These are phyloP conservation scores for Penicillium canescens DNA, from an alignment of 495 filamentous ascomycete genomes.

Conservation along the genomic window DNA sequence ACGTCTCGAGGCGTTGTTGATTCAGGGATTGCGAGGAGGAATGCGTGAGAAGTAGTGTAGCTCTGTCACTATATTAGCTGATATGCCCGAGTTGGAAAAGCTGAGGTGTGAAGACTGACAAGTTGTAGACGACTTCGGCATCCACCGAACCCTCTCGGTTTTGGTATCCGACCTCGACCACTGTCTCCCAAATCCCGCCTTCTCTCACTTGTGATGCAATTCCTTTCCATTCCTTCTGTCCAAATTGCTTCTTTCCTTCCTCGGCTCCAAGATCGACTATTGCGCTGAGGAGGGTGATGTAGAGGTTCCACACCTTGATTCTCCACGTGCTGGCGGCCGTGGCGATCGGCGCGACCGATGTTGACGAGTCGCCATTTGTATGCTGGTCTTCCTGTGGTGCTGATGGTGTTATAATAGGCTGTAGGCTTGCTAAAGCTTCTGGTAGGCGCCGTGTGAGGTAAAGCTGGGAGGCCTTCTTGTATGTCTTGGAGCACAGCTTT, in stretches of 20 bases:
- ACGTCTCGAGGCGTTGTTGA: constrained; percentile 86
- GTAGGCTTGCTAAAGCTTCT: constrained; percentile 79
- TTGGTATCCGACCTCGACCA: constrained; percentile 80
- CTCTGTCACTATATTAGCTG: constrained; percentile 47
- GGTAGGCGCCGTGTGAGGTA: constrained; percentile 90
- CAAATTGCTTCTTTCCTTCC: constrained; percentile 85
- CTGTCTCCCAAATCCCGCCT: constrained; percentile 89
- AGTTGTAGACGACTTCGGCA: constrained; percentile 88
- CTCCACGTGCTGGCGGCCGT: constrained; percentile 71
- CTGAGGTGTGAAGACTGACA: constrained; percentile 55
- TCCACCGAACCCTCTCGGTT: constrained; percentile 88
- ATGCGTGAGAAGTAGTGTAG: constrained; percentile 84
- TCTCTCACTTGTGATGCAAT: constrained; percentile 79
- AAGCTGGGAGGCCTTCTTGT: constrained; percentile 85
- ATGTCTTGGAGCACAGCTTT: constrained; percentile 64
- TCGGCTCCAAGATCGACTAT: constrained; percentile 86
- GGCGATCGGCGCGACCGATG: constrained; percentile 64
- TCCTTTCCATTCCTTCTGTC: constrained; percentile 76
- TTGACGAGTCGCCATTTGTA: constrained; percentile 33
- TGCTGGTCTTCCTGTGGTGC: constrained; percentile 35
- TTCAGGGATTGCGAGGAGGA: constrained; percentile 78
- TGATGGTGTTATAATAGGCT: constrained; percentile 67
- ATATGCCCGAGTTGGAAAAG: not conserved
- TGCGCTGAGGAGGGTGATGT: constrained; percentile 88
- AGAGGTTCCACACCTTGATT: constrained; percentile 96